Evolutionary conservation across 495 filamentous ascomycete species (phyloP), one percentile per base, ranked within the genome.

Genomic region (Barbatosphaeria neglecta): DNA sequence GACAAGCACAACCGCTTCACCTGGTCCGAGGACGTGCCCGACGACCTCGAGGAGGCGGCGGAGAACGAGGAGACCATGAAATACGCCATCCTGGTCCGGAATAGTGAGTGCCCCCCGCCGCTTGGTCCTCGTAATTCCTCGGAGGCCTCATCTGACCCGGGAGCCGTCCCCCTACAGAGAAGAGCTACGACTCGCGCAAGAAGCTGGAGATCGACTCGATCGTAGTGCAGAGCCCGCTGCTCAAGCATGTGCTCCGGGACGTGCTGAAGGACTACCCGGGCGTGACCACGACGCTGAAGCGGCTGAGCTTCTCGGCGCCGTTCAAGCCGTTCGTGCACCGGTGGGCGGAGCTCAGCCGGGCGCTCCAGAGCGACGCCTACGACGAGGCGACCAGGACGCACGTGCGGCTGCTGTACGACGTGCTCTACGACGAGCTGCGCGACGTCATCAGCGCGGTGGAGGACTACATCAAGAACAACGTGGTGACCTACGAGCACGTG

Each of bases 251-350:
- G 35, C 61, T 83, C 0, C 63, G 59, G 4, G 59, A 63, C 6
- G 70, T 80, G 2, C 60, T 83, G 25, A 64, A 70, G 24, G 71
- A 67, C 17, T 84, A 82, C 52, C 75, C 77, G 7, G 75, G 80
- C 22, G 65, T 83, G 13, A 79, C 78, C 0, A 66, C 74, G 15
- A 72, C 60, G 6, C 57, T 83, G n/a, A 60, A 76, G 42, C 70
- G 72, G 1, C 61, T 83, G 7, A 70, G 74, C 24, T 80, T 83
- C 56, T 52, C 50, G 7, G 63, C 61, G 0, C 74, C 75, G 0
- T 83, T 83, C 54, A 62, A 72, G 51, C 72, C 75, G 0, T 70
- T 84, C 20, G 72, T 84, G 27, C 75, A 84, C 58, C 70, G 80
- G 22, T 85, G 80, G 81, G 53, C 67, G 3, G 55, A 66, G 15